phyloP scores from a whole-genome alignment of 441 rosid species.

The Erodium moschatum region DNA sequence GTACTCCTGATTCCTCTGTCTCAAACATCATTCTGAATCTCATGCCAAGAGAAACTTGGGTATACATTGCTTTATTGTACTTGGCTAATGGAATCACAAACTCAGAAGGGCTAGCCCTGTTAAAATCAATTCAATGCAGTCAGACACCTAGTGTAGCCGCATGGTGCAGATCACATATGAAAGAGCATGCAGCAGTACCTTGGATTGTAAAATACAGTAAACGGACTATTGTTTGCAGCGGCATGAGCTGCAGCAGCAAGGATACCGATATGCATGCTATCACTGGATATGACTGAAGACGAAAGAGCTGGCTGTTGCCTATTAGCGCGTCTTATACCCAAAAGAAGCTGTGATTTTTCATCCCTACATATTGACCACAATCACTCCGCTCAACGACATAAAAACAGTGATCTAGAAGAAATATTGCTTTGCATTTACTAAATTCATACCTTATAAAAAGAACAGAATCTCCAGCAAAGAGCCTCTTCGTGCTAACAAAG shows the following conservation, averaged over 20 bases:
- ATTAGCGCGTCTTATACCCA: slow-evolving; percentile 83
- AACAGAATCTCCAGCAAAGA: slow-evolving; percentile 89
- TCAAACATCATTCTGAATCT: slow-evolving; percentile 95
- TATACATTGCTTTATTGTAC: slow-evolving; percentile 66
- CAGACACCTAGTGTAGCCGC: neutral
- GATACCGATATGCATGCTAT: slow-evolving; percentile 95
- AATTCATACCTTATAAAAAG: slow-evolving; percentile 61
- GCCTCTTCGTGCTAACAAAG: slow-evolving; percentile 84
- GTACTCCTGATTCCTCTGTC: slow-evolving; percentile 83
- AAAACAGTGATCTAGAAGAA: slow-evolving; percentile 9
- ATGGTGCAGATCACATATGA: neutral
- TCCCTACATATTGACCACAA: slow-evolving; percentile 41
- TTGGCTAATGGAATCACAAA: slow-evolving; percentile 91
- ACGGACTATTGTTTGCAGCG: slow-evolving; percentile 84
- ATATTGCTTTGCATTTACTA: slow-evolving; percentile 14
- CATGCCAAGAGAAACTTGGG: slow-evolving; percentile 84
- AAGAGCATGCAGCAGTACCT: slow-evolving; percentile 31
- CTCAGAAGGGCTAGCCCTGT: slow-evolving; percentile 87
- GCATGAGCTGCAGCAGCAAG: slow-evolving; percentile 98
- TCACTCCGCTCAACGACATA: slow-evolving; percentile 6
- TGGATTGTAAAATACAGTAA: slow-evolving; percentile 82
- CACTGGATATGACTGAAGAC: slow-evolving; percentile 90
- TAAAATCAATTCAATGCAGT: slow-evolving; percentile 4
- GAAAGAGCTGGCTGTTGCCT: slow-evolving; percentile 79
- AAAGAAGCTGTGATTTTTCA: slow-evolving; percentile 75